Evolutionary conservation across 345 rosid genomes (phyloP).

Genomic region (Cardamine chenopodiifolia): DNA sequence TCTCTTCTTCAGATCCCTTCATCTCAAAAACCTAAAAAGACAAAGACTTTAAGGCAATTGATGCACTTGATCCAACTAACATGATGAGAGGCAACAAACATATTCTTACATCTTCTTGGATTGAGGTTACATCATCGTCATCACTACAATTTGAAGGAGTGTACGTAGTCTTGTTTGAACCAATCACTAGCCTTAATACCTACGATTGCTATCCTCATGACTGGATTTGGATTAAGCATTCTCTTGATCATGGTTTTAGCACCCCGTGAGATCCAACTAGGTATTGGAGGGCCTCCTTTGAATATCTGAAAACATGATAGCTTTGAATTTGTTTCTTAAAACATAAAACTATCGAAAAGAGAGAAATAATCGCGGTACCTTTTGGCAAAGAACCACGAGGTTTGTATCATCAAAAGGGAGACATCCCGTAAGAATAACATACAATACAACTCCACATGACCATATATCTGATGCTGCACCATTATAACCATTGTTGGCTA

Average conservation of each 20-base stretch:
- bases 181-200: constrained; percentile 68
- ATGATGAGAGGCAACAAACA: neutral
- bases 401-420: constrained; percentile 94
- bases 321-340: constrained; percentile 22
- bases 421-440: constrained; percentile 74
- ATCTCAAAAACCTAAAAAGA: neutral
- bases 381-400: constrained; percentile 78
- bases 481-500: constrained; percentile 79
- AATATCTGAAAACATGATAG: constrained; percentile 52
- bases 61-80: neutral
- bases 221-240: constrained; percentile 84
- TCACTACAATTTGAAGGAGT: constrained; percentile 54
- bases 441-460: constrained; percentile 94
- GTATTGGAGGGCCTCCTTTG: constrained; percentile 77
- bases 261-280: constrained; percentile 78
- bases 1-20: constrained; percentile 54
- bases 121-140: constrained; percentile 56
- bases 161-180: constrained; percentile 72
- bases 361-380: constrained; percentile 46
- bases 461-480: constrained; percentile 90
- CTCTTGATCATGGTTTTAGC: constrained; percentile 70
- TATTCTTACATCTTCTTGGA: constrained; percentile 58
- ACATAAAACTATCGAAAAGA: constrained; percentile 6
- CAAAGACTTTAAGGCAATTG: neutral
- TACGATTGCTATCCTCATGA: constrained; percentile 60